Evolutionary conservation across 176 grass and related monocot genomes (phyloP), one percentile per base, ranked within the genome.

Genomic region (Ampelocalamus luodianensis): DNA sequence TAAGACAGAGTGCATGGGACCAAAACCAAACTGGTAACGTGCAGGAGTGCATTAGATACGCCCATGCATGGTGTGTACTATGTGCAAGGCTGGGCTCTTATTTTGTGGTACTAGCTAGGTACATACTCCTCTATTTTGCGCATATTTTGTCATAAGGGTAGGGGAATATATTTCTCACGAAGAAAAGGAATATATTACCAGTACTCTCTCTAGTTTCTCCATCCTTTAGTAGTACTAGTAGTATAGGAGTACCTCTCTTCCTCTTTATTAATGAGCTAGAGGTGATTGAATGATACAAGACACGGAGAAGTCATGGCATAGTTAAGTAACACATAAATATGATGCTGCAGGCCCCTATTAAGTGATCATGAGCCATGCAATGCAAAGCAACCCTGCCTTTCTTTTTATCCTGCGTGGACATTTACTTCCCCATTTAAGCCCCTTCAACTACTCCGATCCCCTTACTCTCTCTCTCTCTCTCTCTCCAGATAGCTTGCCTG

Each of bases 271-370:
- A 23, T 36, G 48, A 54, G 22, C 46, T 49, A 15, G 32, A 74
- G 42, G 84, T 54, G 11, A 82, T 56, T 88, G 72, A 88, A 88
- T 83, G 79, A 78, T 78, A 20, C 26, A 69, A 69, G 88, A 76
- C 88, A 90, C 83, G 88, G 83, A 90, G 78, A 90, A 82, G 83
- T 85, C 88, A 85, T 71, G 88, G 83, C 63, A 77, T 49, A 81
- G 43, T 90, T 90, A 90, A 85, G 88, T 50, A 85, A 81, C 53
- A 51, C 77, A 63, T 85, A 81, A 81, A 71, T 85, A 53, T 18
- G 37, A 43, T 3, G 51, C 23, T 85, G 83, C 77, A 81, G 67
- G 61, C 39, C 88, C 53, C 18, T 76, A 75, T 76, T 76, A 81
- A 82, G 77, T 81, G 70, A 24, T 71, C 43, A 66, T 78, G 72